Percentiles rank a stretch among this genome's conserved stretches.
Evolutionary conservation across 1,284 basidiomycete species (phyloP).

Genomic region (Pholiota adiposa): DNA sequence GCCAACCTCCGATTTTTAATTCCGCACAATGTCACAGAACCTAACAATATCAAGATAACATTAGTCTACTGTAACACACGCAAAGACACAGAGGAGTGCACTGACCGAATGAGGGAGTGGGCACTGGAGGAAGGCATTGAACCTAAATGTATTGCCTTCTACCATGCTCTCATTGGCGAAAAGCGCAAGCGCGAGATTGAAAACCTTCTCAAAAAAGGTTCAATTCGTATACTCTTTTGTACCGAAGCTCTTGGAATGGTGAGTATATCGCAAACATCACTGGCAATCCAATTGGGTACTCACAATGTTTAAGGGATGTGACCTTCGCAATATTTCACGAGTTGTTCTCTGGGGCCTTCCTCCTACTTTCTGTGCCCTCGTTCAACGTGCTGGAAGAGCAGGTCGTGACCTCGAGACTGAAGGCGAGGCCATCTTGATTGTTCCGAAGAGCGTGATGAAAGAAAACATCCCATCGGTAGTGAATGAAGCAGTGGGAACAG

Average conservation of each 20-base stretch:
- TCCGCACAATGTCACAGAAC: neutral
- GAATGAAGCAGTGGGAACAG: neutral
- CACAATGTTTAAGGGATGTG: slow-evolving; percentile 15
- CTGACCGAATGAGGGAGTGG: slow-evolving; percentile 15
- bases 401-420: slow-evolving; percentile 15
- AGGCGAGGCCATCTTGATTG: slow-evolving; percentile 20
- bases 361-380: slow-evolving; percentile 21
- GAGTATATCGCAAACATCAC: neutral
- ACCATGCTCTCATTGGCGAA: slow-evolving; percentile 22
- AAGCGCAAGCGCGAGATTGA: slow-evolving; percentile 19
- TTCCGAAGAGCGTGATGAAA: neutral
- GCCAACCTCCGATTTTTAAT: slow-evolving; percentile 22
- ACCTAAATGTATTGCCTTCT: slow-evolving; percentile 15
- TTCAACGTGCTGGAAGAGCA: slow-evolving; percentile 19
- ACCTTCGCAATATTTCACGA: slow-evolving; percentile 17
- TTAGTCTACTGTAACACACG: slow-evolving; percentile 21
- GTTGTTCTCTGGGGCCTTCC: slow-evolving; percentile 23
- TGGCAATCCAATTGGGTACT: neutral
- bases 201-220: slow-evolving; percentile 6
- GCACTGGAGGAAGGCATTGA: slow-evolving; percentile 8
- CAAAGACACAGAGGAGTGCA: slow-evolving; percentile 8
- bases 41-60: slow-evolving; percentile 15
- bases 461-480: no score
- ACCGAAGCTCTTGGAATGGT: slow-evolving; percentile 29
- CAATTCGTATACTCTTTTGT: slow-evolving; percentile 19